Evolutionary conservation across 164 flowering plant genomes (phyloP), one percentile per base, ranked within the genome.

Genomic region (Nymphaea colorata): DNA sequence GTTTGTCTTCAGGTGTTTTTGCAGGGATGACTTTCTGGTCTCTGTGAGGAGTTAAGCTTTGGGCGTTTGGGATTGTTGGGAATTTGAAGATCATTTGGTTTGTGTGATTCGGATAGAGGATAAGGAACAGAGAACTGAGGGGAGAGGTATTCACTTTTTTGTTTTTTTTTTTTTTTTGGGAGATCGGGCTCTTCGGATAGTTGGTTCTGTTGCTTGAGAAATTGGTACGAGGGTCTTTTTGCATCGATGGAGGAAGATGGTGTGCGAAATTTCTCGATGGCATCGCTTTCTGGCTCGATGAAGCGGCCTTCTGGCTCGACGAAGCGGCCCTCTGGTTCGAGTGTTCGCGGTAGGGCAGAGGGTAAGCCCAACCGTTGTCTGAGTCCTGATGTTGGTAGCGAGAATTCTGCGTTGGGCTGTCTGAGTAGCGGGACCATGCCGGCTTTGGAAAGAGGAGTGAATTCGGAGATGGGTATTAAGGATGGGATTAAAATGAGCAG

Each of bases 401-500:
- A 61, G 18, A 61, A 61, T 61, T 8, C 64, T 61, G 64, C 15
- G 64, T 61, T 61, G 6, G 64, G n/a, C 41, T 36, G 5, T 61
- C 6, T 61, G 2, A n/a, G 64, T 36, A 61, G 16, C 6, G 64
- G 64, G 8, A 36, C 64, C 2, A 5, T 61, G 64, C 25, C 36
- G n/a, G 64, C 16, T 61, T 61, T 36, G 41, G 64, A 61, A 7
- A 61, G 64, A 61, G 64, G n/a, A 8, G 64, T n/a, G 41, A 61
- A n/a, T 61, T 61, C 64, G 16, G 64, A 61, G 64, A 61, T 61
- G 64, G 36, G 8, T 61, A 36, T 36, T 61, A 61, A 61, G 64
- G 64, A 61, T 61, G 64, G 41, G 15, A 17, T 61, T 17, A 92
- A 84, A 71, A 88, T 88, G 17, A 83, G 87, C 64, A 82, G 85